These are phyloP conservation scores for Apiotrichum porosum DNA, from an alignment of 1,284 basidiomycete species.

Conservation along the genomic window DNA sequence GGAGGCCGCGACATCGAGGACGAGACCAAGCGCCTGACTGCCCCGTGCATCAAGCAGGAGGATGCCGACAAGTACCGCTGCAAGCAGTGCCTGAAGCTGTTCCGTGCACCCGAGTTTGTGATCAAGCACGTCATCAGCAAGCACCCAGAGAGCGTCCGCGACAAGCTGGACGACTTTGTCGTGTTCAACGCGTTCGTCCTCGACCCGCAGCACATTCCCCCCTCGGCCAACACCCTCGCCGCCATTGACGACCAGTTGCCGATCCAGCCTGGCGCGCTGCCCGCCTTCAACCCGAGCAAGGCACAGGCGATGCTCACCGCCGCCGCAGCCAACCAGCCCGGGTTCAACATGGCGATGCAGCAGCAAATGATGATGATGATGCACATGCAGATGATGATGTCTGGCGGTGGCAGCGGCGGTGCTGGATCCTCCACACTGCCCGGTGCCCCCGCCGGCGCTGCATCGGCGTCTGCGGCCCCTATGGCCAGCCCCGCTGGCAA, in stretches of 20 bases:
- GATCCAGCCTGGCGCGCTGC: conserved; percentile 7
- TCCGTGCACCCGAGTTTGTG: conserved; percentile 90
- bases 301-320: conserved; percentile 19
- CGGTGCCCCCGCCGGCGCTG: neutral
- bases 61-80: conserved; percentile 92
- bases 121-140: conserved; percentile 91
- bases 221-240: conserved; percentile 48
- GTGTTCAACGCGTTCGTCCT: conserved; percentile 91
- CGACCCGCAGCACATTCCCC: conserved; percentile 85
- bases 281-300: conserved; percentile 28
- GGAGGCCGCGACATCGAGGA: conserved; percentile 83
- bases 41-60: conserved; percentile 81
- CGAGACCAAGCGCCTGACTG: conserved; percentile 70
- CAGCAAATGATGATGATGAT: conserved; percentile 50
- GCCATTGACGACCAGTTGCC: conserved; percentile 44
- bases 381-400: conserved; percentile 48
- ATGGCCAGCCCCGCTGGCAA: conserved; percentile 5
- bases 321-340: conserved; percentile 12
- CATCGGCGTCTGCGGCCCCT: neutral
- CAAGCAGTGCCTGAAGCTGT: conserved; percentile 88
- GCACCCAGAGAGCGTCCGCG: conserved; percentile 67
- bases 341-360: conserved; percentile 40
- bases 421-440: neutral
- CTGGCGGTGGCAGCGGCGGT: conserved; percentile 11
- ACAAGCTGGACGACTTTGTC: conserved; percentile 53